A percentile compares a stretch with the other conserved stretches of the same genome.
Evolutionary conservation across 164 flowering plant genomes (phyloP).

Genomic region (Berberis thunbergii): DNA sequence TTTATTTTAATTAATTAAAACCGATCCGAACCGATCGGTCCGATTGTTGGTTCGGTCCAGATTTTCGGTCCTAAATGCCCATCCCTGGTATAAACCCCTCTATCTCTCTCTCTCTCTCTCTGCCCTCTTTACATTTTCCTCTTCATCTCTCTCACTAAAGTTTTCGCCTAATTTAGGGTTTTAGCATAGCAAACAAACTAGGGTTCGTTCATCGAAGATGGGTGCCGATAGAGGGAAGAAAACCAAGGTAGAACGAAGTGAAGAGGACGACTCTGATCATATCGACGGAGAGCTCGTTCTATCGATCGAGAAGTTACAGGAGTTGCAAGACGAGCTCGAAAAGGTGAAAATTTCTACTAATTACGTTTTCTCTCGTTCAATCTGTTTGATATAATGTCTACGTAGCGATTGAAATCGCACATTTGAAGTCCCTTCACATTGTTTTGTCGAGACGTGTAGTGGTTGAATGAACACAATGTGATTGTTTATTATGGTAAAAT

Average conservation of each 20-base stretch:
- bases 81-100: too few species aligned
- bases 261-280: slow-evolving; percentile 30
- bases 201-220: slow-evolving; percentile 18
- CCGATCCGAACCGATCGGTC: too few species aligned
- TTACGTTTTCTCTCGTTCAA: neutral
- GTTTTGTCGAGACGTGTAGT: too few species aligned
- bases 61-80: too few species aligned
- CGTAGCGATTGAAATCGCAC: too few species aligned
- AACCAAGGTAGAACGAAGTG: slow-evolving; percentile 20
- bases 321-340: slow-evolving; percentile 46
- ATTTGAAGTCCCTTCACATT: too few species aligned
- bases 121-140: neutral
- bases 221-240: slow-evolving; percentile 34
- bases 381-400: neutral
- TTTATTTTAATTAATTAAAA: too few species aligned
- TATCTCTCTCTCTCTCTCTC: neutral
- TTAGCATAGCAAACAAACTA: neutral
- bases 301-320: slow-evolving; percentile 47
- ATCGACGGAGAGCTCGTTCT: slow-evolving; percentile 37
- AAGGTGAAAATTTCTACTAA: slow-evolving; percentile 18
- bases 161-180: slow-evolving; percentile 7
- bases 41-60: too few species aligned
- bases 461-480: too few species aligned
- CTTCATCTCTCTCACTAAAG: neutral
- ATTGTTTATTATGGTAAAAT: too few species aligned